Evolutionary conservation across 2,329 filamentous ascomycete genomes (phyloP), one percentile per base, ranked within the genome.

Genomic region (Trichoderma harzianum): DNA sequence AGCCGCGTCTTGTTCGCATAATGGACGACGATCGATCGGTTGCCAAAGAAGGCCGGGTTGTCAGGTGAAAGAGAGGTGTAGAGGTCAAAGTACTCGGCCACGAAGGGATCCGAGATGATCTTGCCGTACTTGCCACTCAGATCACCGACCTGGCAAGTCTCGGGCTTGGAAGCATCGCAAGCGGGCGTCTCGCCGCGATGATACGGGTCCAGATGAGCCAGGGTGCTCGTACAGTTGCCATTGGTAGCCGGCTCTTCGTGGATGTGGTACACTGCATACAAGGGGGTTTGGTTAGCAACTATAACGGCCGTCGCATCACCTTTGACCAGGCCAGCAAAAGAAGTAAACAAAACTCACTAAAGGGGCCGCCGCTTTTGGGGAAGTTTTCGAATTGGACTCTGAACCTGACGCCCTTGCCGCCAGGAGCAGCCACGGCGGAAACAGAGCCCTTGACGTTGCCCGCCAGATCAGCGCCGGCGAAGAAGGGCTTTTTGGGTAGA

Each of bases 131-230:
- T 95, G 78, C 93, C 93, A 76, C 88, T 88, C 70, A 94, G 84
- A 79, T 95, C 93, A 74, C 93, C 93, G 12, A 93, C 88, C 81
- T 95, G 89, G 83, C 93, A 96, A 11, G 88, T 90, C 73, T 87
- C 81, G 8, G 90, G 90, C 7, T 82, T 78, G 11, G 78, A 76
- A 12, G 82, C 47, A 77, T 93, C 84, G 82, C 93, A 95, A 6
- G 86, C 76, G 5, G 89, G 84, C 2, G 80, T 81, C 77, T 93
- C 89, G 74, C 89, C 89, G 65, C 91, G 90, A 64, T 85, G 78
- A 79, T 86, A 93, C 21, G 93, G 92, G 77, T 95, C 92, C 14
- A 94, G 86, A 77, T 95, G 93, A 2, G 84, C 88, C 5, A 88
- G 83, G 1, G 93, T 91, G 5, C 80, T 80, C 65, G 88, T 91